These are phyloP conservation scores for Syzygium aqueum DNA, from an alignment of 345 rosid genomes.

Conservation along the genomic window DNA sequence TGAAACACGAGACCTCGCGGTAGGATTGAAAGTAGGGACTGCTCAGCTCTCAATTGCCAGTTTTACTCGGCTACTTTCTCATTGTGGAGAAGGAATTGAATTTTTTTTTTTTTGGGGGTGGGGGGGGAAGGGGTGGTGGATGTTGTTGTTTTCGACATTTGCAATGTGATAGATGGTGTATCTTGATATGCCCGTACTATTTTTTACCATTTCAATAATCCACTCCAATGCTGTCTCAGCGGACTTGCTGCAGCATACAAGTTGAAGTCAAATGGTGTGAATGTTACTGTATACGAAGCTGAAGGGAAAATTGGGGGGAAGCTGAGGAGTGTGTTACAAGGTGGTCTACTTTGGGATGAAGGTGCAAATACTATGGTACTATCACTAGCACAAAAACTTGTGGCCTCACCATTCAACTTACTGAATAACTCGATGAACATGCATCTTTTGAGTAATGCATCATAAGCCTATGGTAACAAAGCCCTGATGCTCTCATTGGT, in stretches of 20 bases:
- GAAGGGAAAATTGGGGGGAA: slow-evolving; percentile 85
- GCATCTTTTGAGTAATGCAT: background rate
- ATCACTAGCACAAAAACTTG: background rate
- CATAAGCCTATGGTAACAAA: background rate
- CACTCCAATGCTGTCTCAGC: slow-evolving; percentile 17
- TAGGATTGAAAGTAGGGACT: background rate
- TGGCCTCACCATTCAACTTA: background rate
- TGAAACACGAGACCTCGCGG: background rate
- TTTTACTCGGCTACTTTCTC: no score
- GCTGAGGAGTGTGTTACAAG: slow-evolving; percentile 51
- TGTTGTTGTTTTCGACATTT: background rate
- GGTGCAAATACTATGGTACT: slow-evolving; percentile 95
- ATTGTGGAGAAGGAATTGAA: background rate
- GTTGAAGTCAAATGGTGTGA: slow-evolving; percentile 69
- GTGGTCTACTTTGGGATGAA: slow-evolving; percentile 80
- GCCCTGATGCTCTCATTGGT: background rate
- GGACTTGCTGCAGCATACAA: slow-evolving; percentile 94
- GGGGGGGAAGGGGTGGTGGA: fast-evolving
- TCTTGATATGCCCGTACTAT: background rate
- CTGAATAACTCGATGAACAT: background rate
- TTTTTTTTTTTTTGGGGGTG: background rate
- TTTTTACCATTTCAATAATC: background rate
- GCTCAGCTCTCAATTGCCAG: background rate
- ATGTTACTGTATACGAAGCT: slow-evolving; percentile 77
- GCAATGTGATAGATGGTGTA: background rate